Percentiles rank a stretch among this genome's conserved stretches.
Conservation (phyloP, 306 rosid genomes). For the Quercus engelmannii region DNA sequence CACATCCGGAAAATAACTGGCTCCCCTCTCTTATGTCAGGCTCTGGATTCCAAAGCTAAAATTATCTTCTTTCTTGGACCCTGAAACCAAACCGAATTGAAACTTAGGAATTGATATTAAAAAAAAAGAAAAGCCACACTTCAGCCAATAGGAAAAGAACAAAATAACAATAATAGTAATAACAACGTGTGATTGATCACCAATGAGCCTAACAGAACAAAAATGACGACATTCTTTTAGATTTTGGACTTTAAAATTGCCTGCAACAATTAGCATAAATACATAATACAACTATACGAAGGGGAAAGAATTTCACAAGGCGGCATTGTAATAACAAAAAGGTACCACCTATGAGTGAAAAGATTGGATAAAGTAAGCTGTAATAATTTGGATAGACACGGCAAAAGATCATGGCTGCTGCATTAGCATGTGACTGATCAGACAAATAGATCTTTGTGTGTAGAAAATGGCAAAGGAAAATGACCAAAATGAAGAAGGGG, state of each 20-base stretch:
- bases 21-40: conserved; percentile 33
- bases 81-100: conserved; percentile 43
- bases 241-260: too few species aligned
- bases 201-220: too few species aligned
- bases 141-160: not conserved
- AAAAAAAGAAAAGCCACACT: not conserved
- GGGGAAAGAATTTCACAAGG: not conserved
- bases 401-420: not conserved
- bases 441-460: not conserved
- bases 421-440: not conserved
- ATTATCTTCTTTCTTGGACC: conserved; percentile 99
- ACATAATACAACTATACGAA: too few species aligned
- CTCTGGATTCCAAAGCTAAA: conserved; percentile 80
- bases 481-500: too few species aligned
- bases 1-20: not conserved
- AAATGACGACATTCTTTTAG: too few species aligned
- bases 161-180: not conserved
- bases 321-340: not conserved
- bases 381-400: not conserved
- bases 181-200: too few species aligned
- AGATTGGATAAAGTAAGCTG: not conserved
- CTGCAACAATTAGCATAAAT: too few species aligned
- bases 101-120: not conserved
- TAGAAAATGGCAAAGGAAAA: not conserved
- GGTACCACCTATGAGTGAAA: not conserved